These are phyloP conservation scores for Hygrophoropsis aurantiaca DNA, from an alignment of 768 basidiomycete genomes.

Conservation along the genomic window DNA sequence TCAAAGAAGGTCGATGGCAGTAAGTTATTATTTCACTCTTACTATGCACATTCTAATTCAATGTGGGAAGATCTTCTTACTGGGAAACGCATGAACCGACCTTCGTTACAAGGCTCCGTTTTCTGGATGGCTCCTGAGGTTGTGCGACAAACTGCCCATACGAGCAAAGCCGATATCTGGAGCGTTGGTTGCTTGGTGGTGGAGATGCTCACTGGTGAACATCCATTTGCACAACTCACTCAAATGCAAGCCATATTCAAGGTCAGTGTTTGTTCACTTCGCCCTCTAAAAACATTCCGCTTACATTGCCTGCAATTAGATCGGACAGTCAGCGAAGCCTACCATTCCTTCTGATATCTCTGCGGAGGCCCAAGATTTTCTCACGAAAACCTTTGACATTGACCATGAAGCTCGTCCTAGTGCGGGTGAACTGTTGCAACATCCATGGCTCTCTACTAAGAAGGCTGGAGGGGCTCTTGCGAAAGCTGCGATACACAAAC, in stretches of 20 bases:
- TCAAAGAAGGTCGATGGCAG: conserved; percentile 97
- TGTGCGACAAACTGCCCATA: conserved; percentile 92
- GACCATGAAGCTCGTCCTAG: conserved; percentile 80
- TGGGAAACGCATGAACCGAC: conserved; percentile 77
- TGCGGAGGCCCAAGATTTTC: conserved; percentile 82
- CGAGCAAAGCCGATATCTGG: conserved; percentile 94
- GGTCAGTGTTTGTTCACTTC: conserved; percentile 39
- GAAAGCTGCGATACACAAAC: conserved; percentile 22
- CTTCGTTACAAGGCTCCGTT: conserved; percentile 94
- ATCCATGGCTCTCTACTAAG: conserved; percentile 62
- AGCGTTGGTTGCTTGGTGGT: conserved; percentile 93
- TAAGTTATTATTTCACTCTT: conserved; percentile 42
- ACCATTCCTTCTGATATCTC: conserved; percentile 91
- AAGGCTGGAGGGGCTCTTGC: conserved; percentile 24
- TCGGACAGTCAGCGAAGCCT: conserved; percentile 88
- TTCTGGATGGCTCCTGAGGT: conserved; percentile 99
- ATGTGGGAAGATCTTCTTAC: conserved; percentile 44
- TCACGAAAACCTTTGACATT: conserved; percentile 83
- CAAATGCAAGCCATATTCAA: conserved; percentile 99
- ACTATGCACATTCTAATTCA: conserved; percentile 19
- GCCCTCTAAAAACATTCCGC: background rate
- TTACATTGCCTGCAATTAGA: conserved; percentile 45
- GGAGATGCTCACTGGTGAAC: conserved; percentile 95
- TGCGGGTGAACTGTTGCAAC: conserved; percentile 71
- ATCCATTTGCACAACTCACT: conserved; percentile 92